Evolutionary conservation across 768 basidiomycete species (phyloP), one percentile per base, ranked within the genome.

Genomic region (Trametes villosa): DNA sequence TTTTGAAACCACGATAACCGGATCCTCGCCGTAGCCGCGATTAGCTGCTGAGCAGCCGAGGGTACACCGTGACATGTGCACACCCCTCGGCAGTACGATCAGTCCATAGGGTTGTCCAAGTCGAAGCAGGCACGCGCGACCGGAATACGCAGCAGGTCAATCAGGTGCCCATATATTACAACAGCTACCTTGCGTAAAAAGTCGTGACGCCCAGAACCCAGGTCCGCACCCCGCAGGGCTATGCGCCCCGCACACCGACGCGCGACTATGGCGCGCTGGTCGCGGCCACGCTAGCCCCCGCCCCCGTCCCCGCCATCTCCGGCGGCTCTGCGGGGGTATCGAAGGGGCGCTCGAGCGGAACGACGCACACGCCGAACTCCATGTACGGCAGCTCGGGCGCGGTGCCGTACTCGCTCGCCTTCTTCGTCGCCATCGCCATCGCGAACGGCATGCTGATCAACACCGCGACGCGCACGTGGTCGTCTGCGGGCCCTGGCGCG

Each of bases 381-480:
- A 71, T 52, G 45, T 61, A 50, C 20, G 70, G 70, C 52, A 71
- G 49, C 52, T 59, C 61, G 33, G 44, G 40, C 29, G 58, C 53
- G 9, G 49, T 60, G 33, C 54, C 62, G 44, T 53, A 44, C 49
- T 47, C 54, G 40, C 46, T 33, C 30, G 49, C 51, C 41, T 57
- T 34, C 42, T 46, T 47, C 52, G 52, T 49, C 13, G 55, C 56
- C 29, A 49, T 52, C n/a, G 41, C 38, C 26, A 57, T 44, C 26
- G 66, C 44, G 40, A 58, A 60, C 13, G 70, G 70, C 70, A 71
- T 71, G 27, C 60, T 59, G 36, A 71, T 63, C 12, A 71, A 62
- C 49, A 70, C 64, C 3, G 63, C 62, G 29, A 71, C 60, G 57
- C 56, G 47, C 26, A 64, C 56, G 29, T 12, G 50, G 51, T 54